These are phyloP conservation scores for Dioszegia aurantiaca DNA, from an alignment of 768 basidiomycete species.

Conservation along the genomic window DNA sequence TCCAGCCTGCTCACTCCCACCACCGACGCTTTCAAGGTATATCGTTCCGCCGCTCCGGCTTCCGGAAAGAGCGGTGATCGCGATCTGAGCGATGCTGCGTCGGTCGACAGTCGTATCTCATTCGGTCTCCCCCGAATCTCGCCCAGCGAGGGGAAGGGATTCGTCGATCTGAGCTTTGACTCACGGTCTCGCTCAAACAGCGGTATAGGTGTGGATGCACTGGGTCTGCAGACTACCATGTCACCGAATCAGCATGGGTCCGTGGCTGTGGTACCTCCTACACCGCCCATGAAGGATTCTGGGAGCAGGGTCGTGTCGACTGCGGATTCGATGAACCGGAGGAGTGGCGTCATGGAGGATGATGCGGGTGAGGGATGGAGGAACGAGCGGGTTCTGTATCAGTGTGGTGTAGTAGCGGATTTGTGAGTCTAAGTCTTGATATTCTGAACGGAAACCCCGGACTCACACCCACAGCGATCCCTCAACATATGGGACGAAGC, in stretches of 20 bases:
- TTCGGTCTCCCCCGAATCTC: slow-evolving; percentile 30
- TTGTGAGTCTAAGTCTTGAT: slow-evolving; percentile 48
- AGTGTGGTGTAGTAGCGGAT: slow-evolving; percentile 52
- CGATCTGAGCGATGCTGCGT: neutral
- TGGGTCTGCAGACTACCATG: no score
- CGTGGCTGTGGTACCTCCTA: slow-evolving; percentile 13
- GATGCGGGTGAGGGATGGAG: slow-evolving; percentile 45
- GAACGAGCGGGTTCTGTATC: slow-evolving; percentile 45
- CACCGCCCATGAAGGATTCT: neutral
- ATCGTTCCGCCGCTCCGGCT: neutral
- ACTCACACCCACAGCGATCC: slow-evolving; percentile 33
- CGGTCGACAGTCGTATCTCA: slow-evolving; percentile 14
- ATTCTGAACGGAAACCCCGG: no score
- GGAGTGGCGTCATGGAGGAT: slow-evolving; percentile 5
- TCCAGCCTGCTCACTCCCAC: neutral
- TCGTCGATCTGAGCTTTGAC: slow-evolving; percentile 1
- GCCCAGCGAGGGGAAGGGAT: neutral
- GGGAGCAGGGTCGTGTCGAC: neutral
- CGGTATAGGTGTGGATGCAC: neutral
- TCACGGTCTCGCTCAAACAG: neutral
- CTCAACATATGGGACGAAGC: slow-evolving; percentile 23
- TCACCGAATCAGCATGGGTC: no score
- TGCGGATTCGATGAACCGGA: slow-evolving; percentile 6
- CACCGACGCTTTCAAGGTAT: neutral
- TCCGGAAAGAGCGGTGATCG: neutral